Conservation (phyloP, 495 filamentous ascomycete genomes). For the Umbilicaria muhlenbergii region DNA sequence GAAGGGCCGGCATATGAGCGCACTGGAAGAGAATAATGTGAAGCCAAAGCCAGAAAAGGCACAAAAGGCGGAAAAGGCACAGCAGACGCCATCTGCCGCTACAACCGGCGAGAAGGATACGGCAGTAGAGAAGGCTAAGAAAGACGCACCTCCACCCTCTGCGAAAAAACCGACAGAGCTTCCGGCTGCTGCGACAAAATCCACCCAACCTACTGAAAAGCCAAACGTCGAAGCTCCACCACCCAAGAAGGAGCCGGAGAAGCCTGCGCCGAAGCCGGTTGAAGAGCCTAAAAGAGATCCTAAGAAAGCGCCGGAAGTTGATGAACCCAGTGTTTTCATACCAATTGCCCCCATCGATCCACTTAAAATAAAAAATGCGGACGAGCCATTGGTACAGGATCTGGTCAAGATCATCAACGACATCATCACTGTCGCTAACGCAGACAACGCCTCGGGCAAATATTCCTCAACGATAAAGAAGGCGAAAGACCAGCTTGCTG, state of each 20-base stretch:
- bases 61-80: constrained; percentile 19
- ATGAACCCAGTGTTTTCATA: constrained; percentile 42
- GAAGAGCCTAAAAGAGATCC: constrained; percentile 15
- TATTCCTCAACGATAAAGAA: constrained; percentile 61
- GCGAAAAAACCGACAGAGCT: constrained; percentile 12
- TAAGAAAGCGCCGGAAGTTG: constrained; percentile 34
- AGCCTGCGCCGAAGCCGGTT: constrained; percentile 14
- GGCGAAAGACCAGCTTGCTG: constrained; percentile 70
- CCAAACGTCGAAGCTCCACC: constrained; percentile 8
- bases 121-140: constrained; percentile 27
- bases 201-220: constrained; percentile 14
- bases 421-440: constrained; percentile 82
- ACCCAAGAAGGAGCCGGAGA: constrained; percentile 14
- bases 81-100: constrained; percentile 19
- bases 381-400: constrained; percentile 80
- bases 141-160: constrained; percentile 18
- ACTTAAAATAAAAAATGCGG: constrained; percentile 51
- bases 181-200: constrained; percentile 8
- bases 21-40: constrained; percentile 15
- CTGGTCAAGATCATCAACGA: constrained; percentile 92
- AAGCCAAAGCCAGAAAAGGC: constrained; percentile 19
- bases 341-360: constrained; percentile 56
- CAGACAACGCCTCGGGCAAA: constrained; percentile 55
- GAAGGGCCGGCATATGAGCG: constrained; percentile 32
- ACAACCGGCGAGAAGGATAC: constrained; percentile 23